Evolutionary conservation across 2,329 filamentous ascomycete genomes (phyloP).

Genomic region (Cadophora sp.): DNA sequence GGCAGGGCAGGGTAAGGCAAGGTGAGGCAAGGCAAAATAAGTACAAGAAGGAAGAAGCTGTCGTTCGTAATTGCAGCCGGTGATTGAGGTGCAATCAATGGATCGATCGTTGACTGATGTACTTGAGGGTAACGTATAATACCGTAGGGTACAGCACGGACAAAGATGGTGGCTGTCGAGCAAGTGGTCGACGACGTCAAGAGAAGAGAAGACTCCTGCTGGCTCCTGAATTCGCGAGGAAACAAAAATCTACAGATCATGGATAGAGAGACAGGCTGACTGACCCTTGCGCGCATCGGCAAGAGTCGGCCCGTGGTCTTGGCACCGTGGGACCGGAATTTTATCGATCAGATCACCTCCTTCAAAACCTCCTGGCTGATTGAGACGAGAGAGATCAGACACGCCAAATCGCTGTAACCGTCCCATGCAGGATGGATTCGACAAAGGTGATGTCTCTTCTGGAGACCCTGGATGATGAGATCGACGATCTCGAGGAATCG

Average conservation of each 20-base stretch:
- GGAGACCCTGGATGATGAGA: conserved; percentile 71
- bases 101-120: neutral
- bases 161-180: neutral
- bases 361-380: neutral
- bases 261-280: too few species aligned
- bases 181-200: conserved; percentile 1
- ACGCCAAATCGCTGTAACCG: neutral
- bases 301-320: neutral
- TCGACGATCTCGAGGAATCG: conserved; percentile 78
- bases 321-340: neutral
- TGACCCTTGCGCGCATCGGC: neutral
- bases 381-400: neutral
- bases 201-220: neutral
- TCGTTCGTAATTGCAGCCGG: conserved; percentile 5
- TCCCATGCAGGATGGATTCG: conserved; percentile 49
- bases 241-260: conserved; percentile 16
- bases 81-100: neutral
- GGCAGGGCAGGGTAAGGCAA: too few species aligned
- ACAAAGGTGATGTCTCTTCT: conserved; percentile 41
- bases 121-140: neutral
- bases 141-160: conserved; percentile 16
- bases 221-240: neutral
- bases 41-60: conserved; percentile 15
- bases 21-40: neutral
- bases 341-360: neutral